A percentile compares a stretch with the other conserved stretches of the same genome.
These are phyloP conservation scores for Calonectria hongkongensis DNA, from an alignment of 2,329 filamentous ascomycete species.

Conservation along the genomic window DNA sequence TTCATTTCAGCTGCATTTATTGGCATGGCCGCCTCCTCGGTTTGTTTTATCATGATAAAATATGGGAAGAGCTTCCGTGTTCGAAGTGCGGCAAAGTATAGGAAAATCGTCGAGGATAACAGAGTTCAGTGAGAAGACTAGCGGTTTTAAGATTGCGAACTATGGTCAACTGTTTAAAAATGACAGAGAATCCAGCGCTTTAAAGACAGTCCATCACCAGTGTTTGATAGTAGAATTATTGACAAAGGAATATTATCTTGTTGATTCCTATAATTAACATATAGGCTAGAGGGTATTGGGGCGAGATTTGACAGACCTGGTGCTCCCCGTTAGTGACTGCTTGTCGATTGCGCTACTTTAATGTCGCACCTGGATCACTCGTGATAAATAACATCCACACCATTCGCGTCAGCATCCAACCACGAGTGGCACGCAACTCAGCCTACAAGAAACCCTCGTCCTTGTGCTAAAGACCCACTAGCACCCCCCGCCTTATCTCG, in stretches of 20 bases:
- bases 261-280: neutral
- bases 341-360: neutral
- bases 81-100: constrained; percentile 43
- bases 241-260: neutral
- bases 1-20: constrained; percentile 65
- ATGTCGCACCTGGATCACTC: neutral
- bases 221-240: neutral
- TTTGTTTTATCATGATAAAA: constrained; percentile 67
- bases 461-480: neutral
- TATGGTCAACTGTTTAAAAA: too few species aligned
- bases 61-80: constrained; percentile 62
- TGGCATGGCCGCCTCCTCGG: constrained; percentile 61
- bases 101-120: constrained; percentile 37
- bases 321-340: neutral
- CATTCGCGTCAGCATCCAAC: neutral
- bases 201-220: too few species aligned
- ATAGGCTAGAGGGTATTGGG: neutral
- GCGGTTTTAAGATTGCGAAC: too few species aligned
- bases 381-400: neutral
- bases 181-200: too few species aligned
- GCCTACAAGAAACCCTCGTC: too few species aligned
- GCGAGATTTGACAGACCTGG: neutral
- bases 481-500: constrained; percentile 25
- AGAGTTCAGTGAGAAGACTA: constrained; percentile 25
- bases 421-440: neutral